Evolutionary conservation across 2,329 filamentous ascomycete genomes (phyloP).

Genomic region (Fusarium pseudograminearum): DNA sequence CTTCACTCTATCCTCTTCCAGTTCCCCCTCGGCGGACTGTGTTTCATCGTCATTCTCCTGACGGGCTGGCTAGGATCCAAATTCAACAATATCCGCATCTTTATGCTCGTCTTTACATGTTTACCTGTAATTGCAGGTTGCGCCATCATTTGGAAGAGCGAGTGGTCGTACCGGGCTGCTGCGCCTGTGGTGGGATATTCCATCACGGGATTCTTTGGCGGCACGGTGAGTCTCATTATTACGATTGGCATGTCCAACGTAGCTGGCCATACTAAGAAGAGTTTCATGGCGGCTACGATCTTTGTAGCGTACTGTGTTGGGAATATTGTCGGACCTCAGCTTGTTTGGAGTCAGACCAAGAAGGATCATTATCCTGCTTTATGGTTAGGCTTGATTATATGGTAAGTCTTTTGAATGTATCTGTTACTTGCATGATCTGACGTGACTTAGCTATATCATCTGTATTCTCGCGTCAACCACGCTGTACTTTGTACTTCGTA

Average conservation of each 20-base stretch:
- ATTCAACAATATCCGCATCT: conserved; percentile 72
- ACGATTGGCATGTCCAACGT: conserved; percentile 73
- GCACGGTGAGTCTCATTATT: conserved; percentile 71
- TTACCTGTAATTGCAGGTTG: conserved; percentile 81
- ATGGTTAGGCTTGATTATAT: conserved; percentile 76
- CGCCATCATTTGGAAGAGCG: conserved; percentile 77
- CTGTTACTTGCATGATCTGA: conserved; percentile 6
- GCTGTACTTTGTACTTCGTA: conserved; percentile 69
- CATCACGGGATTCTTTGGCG: conserved; percentile 79
- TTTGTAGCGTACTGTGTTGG: conserved; percentile 82
- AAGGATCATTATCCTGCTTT: conserved; percentile 75
- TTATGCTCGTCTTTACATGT: conserved; percentile 74
- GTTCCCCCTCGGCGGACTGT: conserved; percentile 78
- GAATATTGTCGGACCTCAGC: conserved; percentile 80
- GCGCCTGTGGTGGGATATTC: conserved; percentile 78
- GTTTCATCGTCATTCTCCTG: conserved; percentile 72
- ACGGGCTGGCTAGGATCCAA: conserved; percentile 73
- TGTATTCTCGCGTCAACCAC: conserved; percentile 68
- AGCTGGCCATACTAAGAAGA: conserved; percentile 82
- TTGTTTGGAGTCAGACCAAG: conserved; percentile 76
- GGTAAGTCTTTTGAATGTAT: conserved; percentile 51
- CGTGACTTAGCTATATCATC: conserved; percentile 69
- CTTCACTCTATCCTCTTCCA: conserved; percentile 78
- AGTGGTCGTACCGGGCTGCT: conserved; percentile 72
- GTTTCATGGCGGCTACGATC: conserved; percentile 77